Base-by-base conservation (phyloP, 371 early-diverging fungal genomes). In the Funneliformis caledonium region DNA sequence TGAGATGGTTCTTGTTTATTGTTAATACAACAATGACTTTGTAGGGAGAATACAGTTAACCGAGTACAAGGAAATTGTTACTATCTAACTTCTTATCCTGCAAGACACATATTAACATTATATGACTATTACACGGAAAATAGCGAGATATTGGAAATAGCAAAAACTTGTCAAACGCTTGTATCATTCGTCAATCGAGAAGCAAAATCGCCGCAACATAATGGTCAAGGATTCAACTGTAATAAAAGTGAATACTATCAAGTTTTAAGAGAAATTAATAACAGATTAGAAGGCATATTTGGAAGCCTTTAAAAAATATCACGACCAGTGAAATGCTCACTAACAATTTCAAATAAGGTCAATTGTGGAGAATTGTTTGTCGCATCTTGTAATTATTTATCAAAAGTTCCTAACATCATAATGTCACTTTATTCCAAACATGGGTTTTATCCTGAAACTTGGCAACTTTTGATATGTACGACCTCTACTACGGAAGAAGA, bases 391-490 rank as follows among this genome's bases (percentile, higher is more conserved):
- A 45, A 56, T 74, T 73, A 80, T 59, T 73, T 62, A 56, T 37
- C 26, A 33, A 60, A 42, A 22, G 80, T 80, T 43, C 80, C 80
- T 26, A 80, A 80, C 45, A 80, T 80, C 47, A 72, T 80, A 6
- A 60, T 80, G 60, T 61, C 61, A 14, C 45, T 80, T 47, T 80
- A 80, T 61, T 61, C 37, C 19, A 80, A 80, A 22, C 69, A 73
- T 56, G 80, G 52, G 42, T 52, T 8, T 19, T 59, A 69, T 37
- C 81, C 81, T n/a, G 43, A 78, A 64, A 67, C 81, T 11, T 81
- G 78, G 78, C 80, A 81, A 50, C 22, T 81, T n/a, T 59, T 76
- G 19, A 77, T 81, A 43, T 81, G 81, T 47, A 52, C 42, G 16
- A 47, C 76, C 22, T 60, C 80, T 12, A 81, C 81, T 2, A 76